phyloP scores from a whole-genome alignment of 75 land plant species.

The Selaginella moellendorffii region DNA sequence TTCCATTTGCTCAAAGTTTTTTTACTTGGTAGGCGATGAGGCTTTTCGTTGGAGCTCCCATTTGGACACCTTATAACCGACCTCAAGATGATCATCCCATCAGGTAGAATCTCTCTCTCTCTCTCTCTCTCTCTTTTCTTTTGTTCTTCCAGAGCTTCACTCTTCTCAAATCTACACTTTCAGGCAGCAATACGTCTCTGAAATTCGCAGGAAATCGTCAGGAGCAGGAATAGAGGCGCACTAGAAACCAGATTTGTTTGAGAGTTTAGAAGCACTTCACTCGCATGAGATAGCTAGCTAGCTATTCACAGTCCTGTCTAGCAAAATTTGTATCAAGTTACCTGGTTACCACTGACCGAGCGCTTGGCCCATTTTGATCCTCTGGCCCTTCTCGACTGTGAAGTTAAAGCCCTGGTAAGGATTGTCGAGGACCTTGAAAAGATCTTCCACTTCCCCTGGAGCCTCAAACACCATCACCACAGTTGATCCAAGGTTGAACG shows the following conservation, averaged over 20 bases:
- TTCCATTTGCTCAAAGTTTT: background rate
- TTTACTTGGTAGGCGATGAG: conserved; percentile 7
- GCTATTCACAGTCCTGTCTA: too few relatives aligned
- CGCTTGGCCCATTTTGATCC: conserved; percentile 71
- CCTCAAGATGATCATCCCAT: conserved; percentile 10
- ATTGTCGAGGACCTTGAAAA: background rate
- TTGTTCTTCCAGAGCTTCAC: too few relatives aligned
- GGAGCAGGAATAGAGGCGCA: too few relatives aligned
- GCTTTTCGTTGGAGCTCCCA: conserved; percentile 4
- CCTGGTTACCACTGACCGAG: conserved; percentile 55
- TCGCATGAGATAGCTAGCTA: too few relatives aligned
- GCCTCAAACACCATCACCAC: conserved; percentile 93
- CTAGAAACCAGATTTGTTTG: too few relatives aligned
- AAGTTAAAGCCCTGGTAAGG: conserved; percentile 42
- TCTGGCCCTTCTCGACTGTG: conserved; percentile 45
- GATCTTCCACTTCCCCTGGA: conserved; percentile 23
- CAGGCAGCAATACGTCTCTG: too few relatives aligned
- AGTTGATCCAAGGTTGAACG: conserved; percentile 93
- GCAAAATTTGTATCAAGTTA: too few relatives aligned
- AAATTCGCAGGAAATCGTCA: too few relatives aligned
- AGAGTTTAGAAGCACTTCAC: too few relatives aligned
- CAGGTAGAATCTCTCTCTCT: too few relatives aligned
- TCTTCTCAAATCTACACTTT: too few relatives aligned
- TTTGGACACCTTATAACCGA: conserved; percentile 6
- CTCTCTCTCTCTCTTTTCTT: too few relatives aligned